These are phyloP conservation scores for Globisporangium alternatum DNA, from an alignment of 352 stramenopile species.

Conservation along the genomic window DNA sequence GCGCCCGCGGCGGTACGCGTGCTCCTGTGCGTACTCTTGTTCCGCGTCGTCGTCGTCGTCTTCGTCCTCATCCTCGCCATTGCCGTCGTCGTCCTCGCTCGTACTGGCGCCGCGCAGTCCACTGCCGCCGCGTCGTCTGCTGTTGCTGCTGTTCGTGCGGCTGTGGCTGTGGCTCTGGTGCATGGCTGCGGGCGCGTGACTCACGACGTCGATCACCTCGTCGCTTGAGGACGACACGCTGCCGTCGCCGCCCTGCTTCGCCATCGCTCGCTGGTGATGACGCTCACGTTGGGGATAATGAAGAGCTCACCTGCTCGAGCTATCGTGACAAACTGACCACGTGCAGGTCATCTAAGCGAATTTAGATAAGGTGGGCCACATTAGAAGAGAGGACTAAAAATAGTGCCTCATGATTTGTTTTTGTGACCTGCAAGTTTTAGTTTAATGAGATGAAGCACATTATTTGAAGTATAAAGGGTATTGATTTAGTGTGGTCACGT, in stretches of 20 bases:
- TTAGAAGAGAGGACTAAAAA: too few relatives aligned
- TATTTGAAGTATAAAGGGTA: too few relatives aligned
- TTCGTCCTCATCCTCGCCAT: constrained; percentile 17
- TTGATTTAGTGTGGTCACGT: not conserved
- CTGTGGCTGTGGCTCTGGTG: not conserved
- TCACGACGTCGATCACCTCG: constrained; percentile 46
- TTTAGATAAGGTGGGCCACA: not conserved
- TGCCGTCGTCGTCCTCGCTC: constrained; percentile 13
- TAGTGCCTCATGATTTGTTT: too few relatives aligned
- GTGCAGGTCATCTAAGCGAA: not conserved
- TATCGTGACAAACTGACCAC: not conserved
- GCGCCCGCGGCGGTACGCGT: constrained; percentile 49
- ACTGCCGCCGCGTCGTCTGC: not conserved
- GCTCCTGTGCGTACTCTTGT: constrained; percentile 26
- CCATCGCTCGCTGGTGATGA: not conserved
- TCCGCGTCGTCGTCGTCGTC: constrained; percentile 16
- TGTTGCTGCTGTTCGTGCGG: not conserved
- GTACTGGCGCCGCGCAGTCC: not conserved
- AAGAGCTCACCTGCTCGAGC: not conserved
- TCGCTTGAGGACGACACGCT: constrained; percentile 15
- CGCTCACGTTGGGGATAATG: too few relatives aligned
- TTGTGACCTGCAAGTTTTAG: too few relatives aligned
- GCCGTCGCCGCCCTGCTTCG: constrained; percentile 3
- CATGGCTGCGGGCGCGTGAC: constrained; percentile 21
- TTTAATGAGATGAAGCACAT: too few relatives aligned